Conservation (phyloP, 2,329 filamentous ascomycete genomes). For the Bipolaris sorokiniana region DNA sequence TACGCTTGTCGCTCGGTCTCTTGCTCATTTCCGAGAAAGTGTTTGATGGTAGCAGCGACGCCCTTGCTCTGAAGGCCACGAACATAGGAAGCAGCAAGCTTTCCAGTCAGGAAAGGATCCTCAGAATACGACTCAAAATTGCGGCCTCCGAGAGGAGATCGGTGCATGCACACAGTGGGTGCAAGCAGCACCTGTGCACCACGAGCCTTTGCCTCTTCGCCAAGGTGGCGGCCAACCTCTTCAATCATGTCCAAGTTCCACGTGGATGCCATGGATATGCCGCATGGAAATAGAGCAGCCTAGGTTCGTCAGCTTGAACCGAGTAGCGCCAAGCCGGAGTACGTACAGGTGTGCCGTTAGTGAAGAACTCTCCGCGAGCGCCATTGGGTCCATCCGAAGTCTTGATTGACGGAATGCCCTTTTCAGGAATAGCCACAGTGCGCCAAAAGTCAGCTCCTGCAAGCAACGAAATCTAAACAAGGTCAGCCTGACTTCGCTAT, state of each 20-base stretch:
- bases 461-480: conserved; percentile 45
- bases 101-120: conserved; percentile 78
- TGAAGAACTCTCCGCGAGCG: conserved; percentile 72
- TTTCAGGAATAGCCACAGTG: conserved; percentile 64
- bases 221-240: conserved; percentile 73
- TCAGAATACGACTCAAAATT: conserved; percentile 90
- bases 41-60: conserved; percentile 79
- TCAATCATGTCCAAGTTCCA: conserved; percentile 76
- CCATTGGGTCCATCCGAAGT: conserved; percentile 74
- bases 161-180: conserved; percentile 81
- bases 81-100: conserved; percentile 73
- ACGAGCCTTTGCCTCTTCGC: conserved; percentile 73
- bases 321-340: conserved; percentile 21
- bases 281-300: conserved; percentile 80
- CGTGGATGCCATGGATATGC: conserved; percentile 77
- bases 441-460: conserved; percentile 72
- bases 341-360: conserved; percentile 53
- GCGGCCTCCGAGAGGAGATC: conserved; percentile 80
- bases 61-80: conserved; percentile 75
- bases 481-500: conserved; percentile 29
- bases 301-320: conserved; percentile 45
- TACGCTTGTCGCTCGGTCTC: conserved; percentile 71
- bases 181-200: conserved; percentile 76
- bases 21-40: conserved; percentile 76
- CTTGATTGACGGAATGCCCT: conserved; percentile 68